Evolutionary conservation across 116 monocot species (phyloP), one percentile per base, ranked within the genome.

Genomic region (Cymodocea nodosa): DNA sequence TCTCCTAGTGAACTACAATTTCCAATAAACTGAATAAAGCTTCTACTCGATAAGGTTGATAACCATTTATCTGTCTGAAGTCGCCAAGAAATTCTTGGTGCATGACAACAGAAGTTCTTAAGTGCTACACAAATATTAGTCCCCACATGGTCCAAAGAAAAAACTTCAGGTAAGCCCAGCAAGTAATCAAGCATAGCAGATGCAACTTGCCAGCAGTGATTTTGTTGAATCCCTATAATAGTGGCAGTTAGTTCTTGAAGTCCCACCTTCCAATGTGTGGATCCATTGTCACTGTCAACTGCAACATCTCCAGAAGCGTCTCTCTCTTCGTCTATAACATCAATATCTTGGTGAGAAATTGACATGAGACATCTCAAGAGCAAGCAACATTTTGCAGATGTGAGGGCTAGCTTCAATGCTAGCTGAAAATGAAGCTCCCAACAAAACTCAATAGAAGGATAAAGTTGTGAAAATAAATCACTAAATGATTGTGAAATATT

Each of bases 11-110:
- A 66, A 69, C 16, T 61, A 36, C 72, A 78, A 50, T 67, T 49
- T 59, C 63, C 77, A 73, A 68, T 68, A 35, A 85, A 52, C 23
- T 64, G 61, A 52, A 55, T 50, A 24, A 77, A 66, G 35, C 70
- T 77, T 30, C 76, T 78, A 23, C 13, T 63, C 23, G 83, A 74
- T 60, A 95, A 76, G 18, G 66, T 76, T 53, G 77, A 70, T 65
- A 95, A 52, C 95, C 95, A 95, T 72, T 84, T 90, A 68, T 90
- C 87, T 53, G 85, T 72, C 66, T 83, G 85, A 58, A 90, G 59
- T 51, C 95, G 69, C 95, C 87, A 90, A 36, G 95, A 87, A 80
- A 95, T 77, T 68, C 62, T 81, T 35, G 90, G 95, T 52, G 95
- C 87, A 78, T 83, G 77, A 70, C 57, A 67, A 64, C 77, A 83